These are phyloP conservation scores for Paecilomyces sp. DNA, from an alignment of 2,329 filamentous ascomycete genomes.

Conservation along the genomic window DNA sequence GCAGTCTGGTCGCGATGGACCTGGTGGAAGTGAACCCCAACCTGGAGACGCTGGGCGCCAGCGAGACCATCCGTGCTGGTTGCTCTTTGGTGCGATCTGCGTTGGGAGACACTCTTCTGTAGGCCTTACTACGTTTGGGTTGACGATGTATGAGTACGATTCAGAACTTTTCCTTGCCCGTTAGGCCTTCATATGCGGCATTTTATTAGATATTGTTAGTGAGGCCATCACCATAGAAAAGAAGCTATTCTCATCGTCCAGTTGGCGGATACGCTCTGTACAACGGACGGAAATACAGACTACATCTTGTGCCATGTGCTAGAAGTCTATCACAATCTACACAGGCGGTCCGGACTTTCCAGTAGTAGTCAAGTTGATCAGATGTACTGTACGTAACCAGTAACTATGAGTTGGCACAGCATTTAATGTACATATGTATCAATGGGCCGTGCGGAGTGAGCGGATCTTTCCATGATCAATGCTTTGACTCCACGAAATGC, in stretches of 20 bases:
- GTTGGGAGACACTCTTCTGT: slow-evolving; percentile 84
- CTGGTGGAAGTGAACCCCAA: slow-evolving; percentile 76
- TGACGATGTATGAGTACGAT: neutral
- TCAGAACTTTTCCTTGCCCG: neutral
- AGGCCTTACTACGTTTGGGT: slow-evolving; percentile 16
- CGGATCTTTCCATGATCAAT: neutral
- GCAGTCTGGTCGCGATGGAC: slow-evolving; percentile 71
- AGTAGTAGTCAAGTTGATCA: neutral
- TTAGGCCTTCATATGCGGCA: neutral
- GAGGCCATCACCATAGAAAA: neutral
- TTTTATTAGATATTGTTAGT: neutral
- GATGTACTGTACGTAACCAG: neutral
- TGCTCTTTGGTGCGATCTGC: slow-evolving; percentile 89
- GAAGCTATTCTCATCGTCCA: neutral
- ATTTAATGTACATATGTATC: neutral
- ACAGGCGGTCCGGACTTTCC: neutral
- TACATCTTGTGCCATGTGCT: neutral
- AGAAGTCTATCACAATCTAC: neutral
- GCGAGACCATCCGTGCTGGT: slow-evolving; percentile 82
- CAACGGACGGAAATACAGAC: neutral
- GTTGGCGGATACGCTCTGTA: neutral
- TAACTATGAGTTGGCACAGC: neutral
- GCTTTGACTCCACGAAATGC: neutral
- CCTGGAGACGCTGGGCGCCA: slow-evolving; percentile 61
- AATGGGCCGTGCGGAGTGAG: neutral